Percentiles rank a stretch among this genome's conserved stretches.
Conservation (phyloP, 2,329 filamentous ascomycete genomes). For the Teratosphaeria destructans region DNA sequence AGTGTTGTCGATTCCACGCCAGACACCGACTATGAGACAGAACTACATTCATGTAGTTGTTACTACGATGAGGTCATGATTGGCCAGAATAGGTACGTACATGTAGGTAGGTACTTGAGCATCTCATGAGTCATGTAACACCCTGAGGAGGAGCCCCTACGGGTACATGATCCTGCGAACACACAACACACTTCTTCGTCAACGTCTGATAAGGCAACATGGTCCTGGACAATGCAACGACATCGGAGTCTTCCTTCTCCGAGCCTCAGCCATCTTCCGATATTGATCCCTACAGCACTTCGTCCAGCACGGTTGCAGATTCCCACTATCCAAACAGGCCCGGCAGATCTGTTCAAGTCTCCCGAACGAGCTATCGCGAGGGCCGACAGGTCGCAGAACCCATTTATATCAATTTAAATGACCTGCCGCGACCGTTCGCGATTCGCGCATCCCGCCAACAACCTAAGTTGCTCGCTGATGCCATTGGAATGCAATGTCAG, state of each 20-base stretch:
- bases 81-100: background rate
- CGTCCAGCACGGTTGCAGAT: conserved; percentile 16
- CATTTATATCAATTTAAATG: conserved; percentile 27
- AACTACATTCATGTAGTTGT: background rate
- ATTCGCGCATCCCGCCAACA: conserved; percentile 25
- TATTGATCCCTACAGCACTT: conserved; percentile 30
- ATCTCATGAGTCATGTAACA: background rate
- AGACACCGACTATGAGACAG: too few relatives aligned
- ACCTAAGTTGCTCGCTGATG: conserved; percentile 17
- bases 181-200: background rate
- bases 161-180: background rate
- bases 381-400: background rate
- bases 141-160: background rate
- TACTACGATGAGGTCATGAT: background rate
- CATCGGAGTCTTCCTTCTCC: conserved; percentile 21
- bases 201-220: conserved; percentile 16
- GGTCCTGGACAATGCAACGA: conserved; percentile 31
- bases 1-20: too few relatives aligned
- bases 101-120: too few relatives aligned
- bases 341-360: conserved; percentile 8
- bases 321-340: conserved; percentile 2
- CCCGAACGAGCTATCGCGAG: conserved; percentile 2
- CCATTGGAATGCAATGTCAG: conserved; percentile 21
- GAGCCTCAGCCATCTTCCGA: conserved; percentile 23
- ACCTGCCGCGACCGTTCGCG: conserved; percentile 28